phyloP scores from a whole-genome alignment of 2,329 filamentous ascomycete genomes.

The Epichloe festucae region DNA sequence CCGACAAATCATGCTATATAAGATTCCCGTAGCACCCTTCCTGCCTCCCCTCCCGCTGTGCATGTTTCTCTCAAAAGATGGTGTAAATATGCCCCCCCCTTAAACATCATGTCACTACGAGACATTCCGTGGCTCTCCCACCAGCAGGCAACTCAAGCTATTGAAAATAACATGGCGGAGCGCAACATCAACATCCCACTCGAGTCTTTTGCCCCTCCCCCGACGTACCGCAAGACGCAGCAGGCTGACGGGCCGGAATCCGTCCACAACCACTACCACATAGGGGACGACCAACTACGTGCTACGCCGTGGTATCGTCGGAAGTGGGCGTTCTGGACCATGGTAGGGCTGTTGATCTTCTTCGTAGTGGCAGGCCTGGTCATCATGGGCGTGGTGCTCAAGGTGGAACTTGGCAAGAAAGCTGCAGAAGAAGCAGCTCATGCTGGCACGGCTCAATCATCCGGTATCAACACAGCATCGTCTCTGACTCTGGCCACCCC shows the following conservation, averaged over 20 bases:
- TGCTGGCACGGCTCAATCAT: neutral
- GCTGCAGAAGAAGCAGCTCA: neutral
- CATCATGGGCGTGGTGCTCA: conserved; percentile 10
- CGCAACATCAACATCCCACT: neutral
- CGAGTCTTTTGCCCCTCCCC: conserved; percentile 1
- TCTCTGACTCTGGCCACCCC: too few species aligned
- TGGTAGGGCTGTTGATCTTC: conserved; percentile 1
- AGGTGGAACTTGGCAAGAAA: conserved; percentile 3
- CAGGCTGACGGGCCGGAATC: neutral
- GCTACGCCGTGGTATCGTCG: conserved; percentile 9
- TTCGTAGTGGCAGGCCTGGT: conserved; percentile 3
- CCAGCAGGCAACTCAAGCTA: neutral
- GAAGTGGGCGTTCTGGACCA: conserved; percentile 5
- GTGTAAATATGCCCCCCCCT: neutral
- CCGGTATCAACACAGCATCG: neutral
- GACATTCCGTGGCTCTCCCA: conserved; percentile 1
- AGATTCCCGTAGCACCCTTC: neutral
- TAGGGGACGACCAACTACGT: neutral
- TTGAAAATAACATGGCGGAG: neutral
- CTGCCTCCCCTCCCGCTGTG: neutral
- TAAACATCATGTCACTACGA: neutral
- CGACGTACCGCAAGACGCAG: neutral
- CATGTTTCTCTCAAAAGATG: neutral
- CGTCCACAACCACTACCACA: conserved; percentile 11
- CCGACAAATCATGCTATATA: neutral